Evolutionary conservation across 73 alveolate genomes (phyloP).

Genomic region (Tetrahymena malaccensis): DNA sequence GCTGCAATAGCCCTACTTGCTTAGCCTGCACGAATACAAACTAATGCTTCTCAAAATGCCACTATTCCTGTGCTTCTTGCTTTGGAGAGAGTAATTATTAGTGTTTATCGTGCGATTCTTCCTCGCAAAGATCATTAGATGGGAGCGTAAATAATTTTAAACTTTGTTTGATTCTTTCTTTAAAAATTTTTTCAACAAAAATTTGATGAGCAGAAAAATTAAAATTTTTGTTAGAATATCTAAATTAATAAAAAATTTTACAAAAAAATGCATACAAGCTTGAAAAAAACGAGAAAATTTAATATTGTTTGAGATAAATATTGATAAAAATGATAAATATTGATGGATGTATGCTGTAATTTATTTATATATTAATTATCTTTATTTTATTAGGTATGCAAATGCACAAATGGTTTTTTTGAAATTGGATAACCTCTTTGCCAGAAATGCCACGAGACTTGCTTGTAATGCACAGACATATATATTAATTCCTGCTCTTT

Average conservation of each 20-base stretch:
- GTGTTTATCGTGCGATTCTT: not conserved
- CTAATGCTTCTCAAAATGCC: not conserved
- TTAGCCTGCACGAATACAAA: not conserved
- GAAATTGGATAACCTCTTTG: not conserved
- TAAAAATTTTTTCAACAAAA: too few species aligned
- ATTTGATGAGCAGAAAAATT: too few species aligned
- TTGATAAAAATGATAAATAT: too few species aligned
- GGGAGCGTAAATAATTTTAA: not conserved
- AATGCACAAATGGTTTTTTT: not conserved
- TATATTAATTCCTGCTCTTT: not conserved
- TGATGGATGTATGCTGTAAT: not conserved
- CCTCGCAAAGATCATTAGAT: not conserved
- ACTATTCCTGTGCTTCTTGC: not conserved
- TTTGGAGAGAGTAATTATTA: not conserved
- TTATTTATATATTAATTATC: not conserved
- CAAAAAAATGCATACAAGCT: too few species aligned
- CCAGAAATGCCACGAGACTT: not conserved
- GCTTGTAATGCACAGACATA: not conserved
- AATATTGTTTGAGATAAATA: too few species aligned
- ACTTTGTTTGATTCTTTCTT: not conserved
- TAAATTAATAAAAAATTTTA: too few species aligned
- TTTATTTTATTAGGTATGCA: not conserved
- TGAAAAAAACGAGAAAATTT: too few species aligned
- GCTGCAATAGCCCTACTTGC: not conserved
- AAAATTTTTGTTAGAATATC: too few species aligned